These are phyloP conservation scores for Mortierella sp. DNA, from an alignment of 371 early-diverging fungal genomes.

Conservation along the genomic window DNA sequence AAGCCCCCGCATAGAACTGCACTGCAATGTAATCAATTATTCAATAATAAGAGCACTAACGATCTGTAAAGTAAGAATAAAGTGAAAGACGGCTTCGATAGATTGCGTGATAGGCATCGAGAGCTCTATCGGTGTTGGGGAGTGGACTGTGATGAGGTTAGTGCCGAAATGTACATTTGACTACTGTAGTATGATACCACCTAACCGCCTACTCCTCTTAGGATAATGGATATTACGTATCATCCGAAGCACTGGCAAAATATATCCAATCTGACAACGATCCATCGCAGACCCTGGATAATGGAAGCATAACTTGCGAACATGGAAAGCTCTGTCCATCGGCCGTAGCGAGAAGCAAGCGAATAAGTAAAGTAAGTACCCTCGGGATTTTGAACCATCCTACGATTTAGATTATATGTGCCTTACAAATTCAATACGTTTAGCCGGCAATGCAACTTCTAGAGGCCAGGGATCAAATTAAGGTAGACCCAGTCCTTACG, in stretches of 20 bases:
- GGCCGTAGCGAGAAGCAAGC: constrained; percentile 35
- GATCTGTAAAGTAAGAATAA: constrained; percentile 16
- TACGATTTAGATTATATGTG: background rate
- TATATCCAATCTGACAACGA: constrained; percentile 11
- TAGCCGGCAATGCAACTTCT: constrained; percentile 26
- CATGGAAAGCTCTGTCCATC: constrained; percentile 50
- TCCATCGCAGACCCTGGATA: constrained; percentile 17
- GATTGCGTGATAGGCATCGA: constrained; percentile 12
- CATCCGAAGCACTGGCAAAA: constrained; percentile 9
- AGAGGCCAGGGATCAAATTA: constrained; percentile 5
- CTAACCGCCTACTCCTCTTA: background rate
- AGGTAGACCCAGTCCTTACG: constrained; percentile 34
- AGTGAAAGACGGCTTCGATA: constrained; percentile 28
- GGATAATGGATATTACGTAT: constrained; percentile 33
- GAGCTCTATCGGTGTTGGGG: constrained; percentile 37
- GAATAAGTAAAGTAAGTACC: constrained; percentile 46
- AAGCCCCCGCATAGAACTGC: background rate
- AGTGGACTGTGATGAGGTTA: constrained; percentile 38
- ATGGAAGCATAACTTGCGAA: constrained; percentile 29
- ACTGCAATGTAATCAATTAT: background rate
- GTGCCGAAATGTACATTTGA: background rate
- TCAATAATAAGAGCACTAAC: background rate
- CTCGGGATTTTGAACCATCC: background rate
- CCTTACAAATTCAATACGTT: background rate
- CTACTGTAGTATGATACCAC: background rate